phyloP scores from a whole-genome alignment of 805 yeast genomes.

The Myxozyma lipomycoides region DNA sequence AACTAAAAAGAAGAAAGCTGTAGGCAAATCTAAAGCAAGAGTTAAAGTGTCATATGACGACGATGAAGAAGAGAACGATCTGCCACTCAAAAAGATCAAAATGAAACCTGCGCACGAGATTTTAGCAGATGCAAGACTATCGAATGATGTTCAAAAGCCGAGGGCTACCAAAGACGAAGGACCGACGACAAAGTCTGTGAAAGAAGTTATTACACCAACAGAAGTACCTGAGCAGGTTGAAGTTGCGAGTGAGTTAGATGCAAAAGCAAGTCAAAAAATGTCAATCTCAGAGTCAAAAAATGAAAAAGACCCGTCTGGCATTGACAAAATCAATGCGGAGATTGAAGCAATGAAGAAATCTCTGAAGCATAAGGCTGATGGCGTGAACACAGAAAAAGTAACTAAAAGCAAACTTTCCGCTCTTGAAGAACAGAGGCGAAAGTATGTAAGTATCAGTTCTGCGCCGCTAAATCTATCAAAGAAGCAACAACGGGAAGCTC shows the following conservation, averaged over 20 bases:
- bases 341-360: constrained; percentile 24
- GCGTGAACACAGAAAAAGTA: neutral
- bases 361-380: constrained; percentile 7
- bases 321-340: constrained; percentile 24
- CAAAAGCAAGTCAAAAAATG: neutral
- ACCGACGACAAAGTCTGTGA: neutral
- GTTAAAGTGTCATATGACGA: constrained; percentile 42
- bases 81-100: constrained; percentile 25
- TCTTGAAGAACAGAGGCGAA: constrained; percentile 36
- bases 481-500: constrained; percentile 13
- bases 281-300: neutral
- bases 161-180: neutral
- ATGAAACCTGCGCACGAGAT: constrained; percentile 32
- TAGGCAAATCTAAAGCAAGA: constrained; percentile 31
- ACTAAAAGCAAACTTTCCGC: constrained; percentile 14
- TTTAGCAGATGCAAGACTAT: constrained; percentile 14
- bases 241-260: neutral
- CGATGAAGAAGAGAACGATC: constrained; percentile 40
- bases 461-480: constrained; percentile 1
- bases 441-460: constrained; percentile 8
- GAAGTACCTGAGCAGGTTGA: neutral
- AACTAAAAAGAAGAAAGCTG: constrained; percentile 7
- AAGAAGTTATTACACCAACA: neutral
- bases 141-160: neutral
- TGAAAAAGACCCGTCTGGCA: constrained; percentile 12